Percentiles rank a stretch among this genome's conserved stretches.
Conservation (phyloP, 148 eudicot genomes). For the Camellia granthamiana region DNA sequence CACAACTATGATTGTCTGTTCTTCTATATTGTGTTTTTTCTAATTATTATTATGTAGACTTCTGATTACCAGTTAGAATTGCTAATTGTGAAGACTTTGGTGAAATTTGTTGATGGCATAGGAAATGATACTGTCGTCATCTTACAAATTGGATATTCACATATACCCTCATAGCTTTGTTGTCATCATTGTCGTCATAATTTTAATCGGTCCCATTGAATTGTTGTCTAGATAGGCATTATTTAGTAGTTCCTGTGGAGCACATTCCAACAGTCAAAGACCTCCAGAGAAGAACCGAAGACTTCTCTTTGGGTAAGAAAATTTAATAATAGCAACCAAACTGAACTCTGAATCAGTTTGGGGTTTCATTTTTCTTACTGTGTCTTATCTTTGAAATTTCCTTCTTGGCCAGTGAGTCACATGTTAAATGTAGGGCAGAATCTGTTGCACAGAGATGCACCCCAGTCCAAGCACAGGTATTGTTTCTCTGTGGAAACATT, state of each 20-base stretch:
- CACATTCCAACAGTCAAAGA: slow-evolving; percentile 83
- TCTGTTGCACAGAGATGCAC: slow-evolving; percentile 63
- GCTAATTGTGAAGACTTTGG: no score
- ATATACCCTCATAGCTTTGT: not conserved
- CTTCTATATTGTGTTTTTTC: no score
- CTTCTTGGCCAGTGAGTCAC: slow-evolving; percentile 61
- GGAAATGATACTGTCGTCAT: no score
- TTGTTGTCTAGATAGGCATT: slow-evolving; percentile 55
- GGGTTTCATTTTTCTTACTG: not conserved
- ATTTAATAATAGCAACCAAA: slow-evolving; percentile 6
- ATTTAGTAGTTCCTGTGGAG: slow-evolving; percentile 78
- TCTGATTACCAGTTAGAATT: no score
- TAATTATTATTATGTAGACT: no score
- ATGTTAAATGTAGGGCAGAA: slow-evolving; percentile 78
- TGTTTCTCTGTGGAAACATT: not conserved
- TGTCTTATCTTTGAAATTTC: slow-evolving; percentile 11
- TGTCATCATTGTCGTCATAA: not conserved
- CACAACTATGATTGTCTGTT: no score
- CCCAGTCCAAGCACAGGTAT: slow-evolving; percentile 69
- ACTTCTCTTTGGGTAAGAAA: slow-evolving; percentile 63
- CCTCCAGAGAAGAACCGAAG: slow-evolving; percentile 57
- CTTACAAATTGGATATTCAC: not conserved
- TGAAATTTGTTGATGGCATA: no score
- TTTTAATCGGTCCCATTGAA: not conserved
- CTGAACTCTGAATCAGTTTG: not conserved